Base-by-base conservation (phyloP, 352 stramenopile species). In the Halophytophthora polymorphica region DNA sequence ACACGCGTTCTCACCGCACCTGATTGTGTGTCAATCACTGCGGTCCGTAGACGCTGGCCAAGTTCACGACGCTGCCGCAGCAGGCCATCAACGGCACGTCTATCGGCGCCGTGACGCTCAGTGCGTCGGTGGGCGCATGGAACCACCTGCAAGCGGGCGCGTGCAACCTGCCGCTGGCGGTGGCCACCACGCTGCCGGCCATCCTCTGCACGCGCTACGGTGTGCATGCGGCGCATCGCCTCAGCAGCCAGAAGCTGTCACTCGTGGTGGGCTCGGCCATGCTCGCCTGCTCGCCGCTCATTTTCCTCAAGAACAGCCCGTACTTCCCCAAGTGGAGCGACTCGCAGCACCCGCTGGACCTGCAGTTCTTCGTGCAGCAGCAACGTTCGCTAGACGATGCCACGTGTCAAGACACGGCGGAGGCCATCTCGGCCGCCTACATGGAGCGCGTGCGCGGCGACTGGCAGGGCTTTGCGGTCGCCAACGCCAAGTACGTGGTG, bases 51-150 rank as follows among this genome's bases (percentile, higher is more conserved):
- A 79, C 73, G 10, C 62, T 94, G 55, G 83, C 81, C 52, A 88
- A 86, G 58, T 91, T 86, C 66, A 92, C 83, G 23, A 78, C 63
- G 11, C 59, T 94, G 21, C 60, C 81, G 12, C 83, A 94, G 61
- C 83, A 94, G 42, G 75, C 77, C 2, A 74, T 94, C 35, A 94
- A 94, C 40, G 83, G 83, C 58, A 94, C 83, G 19, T 92, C 81
- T 7, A 69, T 94, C 45, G 75, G 79, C 37, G 79, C 83, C n/a
- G 82, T 94, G 43, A 84, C 79, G 13, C 58, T 92, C 18, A 76
- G 69, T 28, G 70, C 81, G 12, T 74, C 71, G 19, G 65, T 94
- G 0, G 83, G 83, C 0, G 77, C 83, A 10, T 88, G 50, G 45
- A 94, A 92, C 61, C 77, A 94, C 55, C 45, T 90, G 12, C 48